A percentile compares a stretch with the other conserved stretches of the same genome.
Evolutionary conservation across 2,329 filamentous ascomycete genomes (phyloP).

Genomic region (Alternaria sp.): DNA sequence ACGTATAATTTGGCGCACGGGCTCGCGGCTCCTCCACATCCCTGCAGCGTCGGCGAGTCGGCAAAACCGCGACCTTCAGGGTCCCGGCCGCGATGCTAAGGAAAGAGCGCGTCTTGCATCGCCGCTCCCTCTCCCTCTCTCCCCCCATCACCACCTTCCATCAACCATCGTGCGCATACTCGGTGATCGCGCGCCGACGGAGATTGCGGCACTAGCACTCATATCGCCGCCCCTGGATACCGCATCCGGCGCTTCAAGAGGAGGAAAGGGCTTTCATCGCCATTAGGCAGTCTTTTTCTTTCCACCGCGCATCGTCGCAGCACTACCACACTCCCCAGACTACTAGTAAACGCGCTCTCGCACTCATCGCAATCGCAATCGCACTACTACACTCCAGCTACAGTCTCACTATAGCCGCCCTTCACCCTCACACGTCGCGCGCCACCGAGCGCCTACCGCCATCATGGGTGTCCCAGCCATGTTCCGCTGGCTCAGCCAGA

Average conservation of each 20-base stretch:
- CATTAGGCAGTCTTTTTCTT: slow-evolving; percentile 16
- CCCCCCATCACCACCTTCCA: slow-evolving; percentile 5
- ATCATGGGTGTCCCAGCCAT: slow-evolving; percentile 92
- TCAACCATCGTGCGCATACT: slow-evolving; percentile 10
- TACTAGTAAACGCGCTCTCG: slow-evolving; percentile 24
- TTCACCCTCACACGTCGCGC: slow-evolving; percentile 10
- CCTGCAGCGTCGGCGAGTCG: slow-evolving; percentile 12
- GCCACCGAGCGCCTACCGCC: slow-evolving; percentile 27
- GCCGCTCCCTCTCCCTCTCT: neutral
- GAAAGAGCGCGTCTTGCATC: slow-evolving; percentile 12
- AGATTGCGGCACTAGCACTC: slow-evolving; percentile 1
- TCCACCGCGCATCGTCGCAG: slow-evolving; percentile 21
- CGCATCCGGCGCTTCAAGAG: neutral
- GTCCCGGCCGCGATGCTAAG: slow-evolving; percentile 20
- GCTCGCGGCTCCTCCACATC: slow-evolving; percentile 5
- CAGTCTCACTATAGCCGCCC: slow-evolving; percentile 1
- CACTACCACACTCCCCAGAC: slow-evolving; percentile 22
- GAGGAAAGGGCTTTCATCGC: neutral
- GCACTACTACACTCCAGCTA: slow-evolving; percentile 8
- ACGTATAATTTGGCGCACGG: slow-evolving; percentile 31
- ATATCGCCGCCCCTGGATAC: slow-evolving; percentile 1
- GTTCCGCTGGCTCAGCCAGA: slow-evolving; percentile 95
- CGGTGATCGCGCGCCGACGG: slow-evolving; percentile 4
- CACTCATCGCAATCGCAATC: slow-evolving; percentile 17
- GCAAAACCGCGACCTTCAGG: slow-evolving; percentile 23